These are phyloP conservation scores for Cercospora janseana DNA, from an alignment of 2,329 filamentous ascomycete genomes.

Conservation along the genomic window DNA sequence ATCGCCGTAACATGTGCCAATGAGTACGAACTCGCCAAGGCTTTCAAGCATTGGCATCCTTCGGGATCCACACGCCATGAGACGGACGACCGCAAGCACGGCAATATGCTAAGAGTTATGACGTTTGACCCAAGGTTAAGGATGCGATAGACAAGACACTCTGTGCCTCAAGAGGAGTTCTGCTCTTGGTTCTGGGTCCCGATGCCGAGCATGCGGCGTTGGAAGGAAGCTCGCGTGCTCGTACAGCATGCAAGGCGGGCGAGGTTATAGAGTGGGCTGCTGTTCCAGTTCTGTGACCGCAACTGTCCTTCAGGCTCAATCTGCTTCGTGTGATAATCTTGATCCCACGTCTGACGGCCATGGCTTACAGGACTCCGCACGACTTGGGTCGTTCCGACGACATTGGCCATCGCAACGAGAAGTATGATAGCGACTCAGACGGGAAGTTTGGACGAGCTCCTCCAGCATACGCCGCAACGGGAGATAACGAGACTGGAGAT, in stretches of 20 bases:
- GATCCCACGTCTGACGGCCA: neutral
- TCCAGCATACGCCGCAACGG: neutral
- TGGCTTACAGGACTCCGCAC: neutral
- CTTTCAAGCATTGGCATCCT: conserved; percentile 7
- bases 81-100: neutral
- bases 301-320: too few species aligned
- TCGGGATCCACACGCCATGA: conserved; percentile 4
- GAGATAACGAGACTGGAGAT: neutral
- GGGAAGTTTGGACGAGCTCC: neutral
- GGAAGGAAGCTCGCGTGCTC: neutral
- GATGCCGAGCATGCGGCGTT: neutral
- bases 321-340: too few species aligned
- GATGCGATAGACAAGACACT: conserved; percentile 10
- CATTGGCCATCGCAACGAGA: neutral
- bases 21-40: neutral
- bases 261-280: conserved; percentile 5
- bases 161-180: too few species aligned
- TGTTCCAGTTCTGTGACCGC: too few species aligned
- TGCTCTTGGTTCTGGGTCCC: neutral
- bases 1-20: neutral
- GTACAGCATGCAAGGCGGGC: neutral
- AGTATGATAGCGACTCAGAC: conserved; percentile 4
- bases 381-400: neutral
- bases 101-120: conserved; percentile 8
- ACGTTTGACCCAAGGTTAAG: conserved; percentile 4